phyloP scores from a whole-genome alignment of 192 early-diverging fungal species.

The Coemansia sp. region DNA sequence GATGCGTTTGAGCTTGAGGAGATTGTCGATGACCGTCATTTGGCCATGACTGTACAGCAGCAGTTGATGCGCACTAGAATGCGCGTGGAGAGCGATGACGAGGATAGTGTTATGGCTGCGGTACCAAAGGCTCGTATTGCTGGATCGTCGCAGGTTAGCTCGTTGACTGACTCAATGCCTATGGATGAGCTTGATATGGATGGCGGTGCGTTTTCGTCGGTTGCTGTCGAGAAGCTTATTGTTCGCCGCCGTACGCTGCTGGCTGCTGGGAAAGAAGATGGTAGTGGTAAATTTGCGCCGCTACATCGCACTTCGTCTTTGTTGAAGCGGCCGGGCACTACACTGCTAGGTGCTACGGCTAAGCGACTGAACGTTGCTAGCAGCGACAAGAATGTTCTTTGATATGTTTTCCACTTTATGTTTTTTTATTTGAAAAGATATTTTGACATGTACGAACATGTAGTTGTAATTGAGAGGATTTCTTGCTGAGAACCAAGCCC shows the following conservation, averaged over 20 bases:
- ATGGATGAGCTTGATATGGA: slow-evolving; percentile 12
- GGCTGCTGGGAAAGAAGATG: not conserved
- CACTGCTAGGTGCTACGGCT: slow-evolving; percentile 9
- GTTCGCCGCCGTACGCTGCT: slow-evolving; percentile 33
- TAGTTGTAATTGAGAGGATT: too few species aligned
- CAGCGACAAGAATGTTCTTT: not conserved
- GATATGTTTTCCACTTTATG: not conserved
- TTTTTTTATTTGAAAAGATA: not conserved
- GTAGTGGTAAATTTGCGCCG: not conserved
- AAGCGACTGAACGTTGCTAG: slow-evolving; percentile 8
- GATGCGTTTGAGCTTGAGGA: slow-evolving; percentile 39
- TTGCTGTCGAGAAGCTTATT: slow-evolving; percentile 49
- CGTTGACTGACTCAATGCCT: not conserved
- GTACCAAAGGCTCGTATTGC: not conserved
- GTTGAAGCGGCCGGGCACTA: slow-evolving; percentile 34
- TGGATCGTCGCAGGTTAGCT: slow-evolving; percentile 11
- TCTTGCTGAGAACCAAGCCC: too few species aligned
- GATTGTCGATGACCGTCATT: slow-evolving; percentile 23
- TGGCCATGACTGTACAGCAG: slow-evolving; percentile 27
- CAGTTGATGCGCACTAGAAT: slow-evolving; percentile 20
- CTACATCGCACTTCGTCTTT: slow-evolving; percentile 4
- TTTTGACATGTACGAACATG: not conserved
- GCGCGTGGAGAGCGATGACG: slow-evolving; percentile 33
- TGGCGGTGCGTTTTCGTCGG: slow-evolving; percentile 26
- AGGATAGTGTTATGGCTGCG: not conserved